phyloP scores from a whole-genome alignment of 139 green algal species.

The Haematococcus lacustris region DNA sequence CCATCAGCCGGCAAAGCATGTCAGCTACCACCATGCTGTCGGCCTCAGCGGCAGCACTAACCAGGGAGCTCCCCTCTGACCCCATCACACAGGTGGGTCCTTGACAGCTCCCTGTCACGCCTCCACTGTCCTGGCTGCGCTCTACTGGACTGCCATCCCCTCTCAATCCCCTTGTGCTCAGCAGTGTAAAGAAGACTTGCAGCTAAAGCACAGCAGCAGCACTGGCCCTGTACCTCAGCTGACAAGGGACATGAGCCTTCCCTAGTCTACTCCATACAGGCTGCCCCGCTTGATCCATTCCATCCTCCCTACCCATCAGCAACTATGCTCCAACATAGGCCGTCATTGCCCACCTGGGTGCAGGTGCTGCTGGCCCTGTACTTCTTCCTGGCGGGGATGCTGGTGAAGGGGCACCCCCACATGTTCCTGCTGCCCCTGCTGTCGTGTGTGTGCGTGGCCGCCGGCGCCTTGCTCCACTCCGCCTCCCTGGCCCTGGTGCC shows the following conservation, averaged over 20 bases:
- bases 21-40: neutral
- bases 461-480: conserved; percentile 3
- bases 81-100: conserved; percentile 43
- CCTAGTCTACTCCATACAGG: too few relatives aligned
- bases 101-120: too few relatives aligned
- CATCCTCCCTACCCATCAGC: too few relatives aligned
- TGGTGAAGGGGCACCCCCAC: conserved; percentile 49
- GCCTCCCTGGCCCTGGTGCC: conserved; percentile 23
- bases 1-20: neutral
- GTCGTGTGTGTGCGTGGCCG: conserved; percentile 31
- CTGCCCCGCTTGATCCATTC: too few relatives aligned
- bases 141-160: too few relatives aligned
- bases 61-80: conserved; percentile 37
- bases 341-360: neutral
- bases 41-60: conserved; percentile 11
- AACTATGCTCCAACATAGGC: too few relatives aligned
- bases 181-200: too few relatives aligned
- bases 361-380: conserved; percentile 70
- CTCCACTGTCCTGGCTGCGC: too few relatives aligned
- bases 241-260: too few relatives aligned
- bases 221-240: too few relatives aligned
- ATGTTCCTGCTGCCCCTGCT: conserved; percentile 65
- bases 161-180: too few relatives aligned
- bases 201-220: too few relatives aligned
- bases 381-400: conserved; percentile 73